Evolutionary conservation across 108 stramenopile genomes (phyloP).

Genomic region (Nannochloropsis salina): DNA sequence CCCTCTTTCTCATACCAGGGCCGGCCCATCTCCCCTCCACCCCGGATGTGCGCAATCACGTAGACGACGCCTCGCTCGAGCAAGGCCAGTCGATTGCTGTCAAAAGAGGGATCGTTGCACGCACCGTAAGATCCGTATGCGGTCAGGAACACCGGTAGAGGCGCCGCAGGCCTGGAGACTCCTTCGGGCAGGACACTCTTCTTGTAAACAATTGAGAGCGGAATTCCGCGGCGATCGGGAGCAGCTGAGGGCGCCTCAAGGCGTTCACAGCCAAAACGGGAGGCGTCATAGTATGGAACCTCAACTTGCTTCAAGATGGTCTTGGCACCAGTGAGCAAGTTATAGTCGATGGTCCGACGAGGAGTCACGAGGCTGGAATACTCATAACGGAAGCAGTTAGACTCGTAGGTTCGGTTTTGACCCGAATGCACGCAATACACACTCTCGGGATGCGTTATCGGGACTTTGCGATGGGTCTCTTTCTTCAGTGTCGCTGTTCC

Average conservation of each 20-base stretch:
- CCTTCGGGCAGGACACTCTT: slow-evolving; percentile 35
- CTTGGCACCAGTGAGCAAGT: slow-evolving; percentile 42
- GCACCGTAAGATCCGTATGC: slow-evolving; percentile 88
- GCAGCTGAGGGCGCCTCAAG: slow-evolving; percentile 54
- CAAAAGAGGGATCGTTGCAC: slow-evolving; percentile 77
- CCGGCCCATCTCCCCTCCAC: slow-evolving; percentile 92
- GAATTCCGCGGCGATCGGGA: slow-evolving; percentile 73
- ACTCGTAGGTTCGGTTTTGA: slow-evolving; percentile 64
- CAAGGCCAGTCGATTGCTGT: slow-evolving; percentile 64
- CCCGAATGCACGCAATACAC: slow-evolving; percentile 66
- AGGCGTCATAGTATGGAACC: slow-evolving; percentile 75
- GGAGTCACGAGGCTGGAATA: slow-evolving; percentile 71
- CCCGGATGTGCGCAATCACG: slow-evolving; percentile 84
- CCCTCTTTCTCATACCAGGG: slow-evolving; percentile 89
- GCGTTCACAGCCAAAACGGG: slow-evolving; percentile 67
- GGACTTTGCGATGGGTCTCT: neutral
- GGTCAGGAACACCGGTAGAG: slow-evolving; percentile 68
- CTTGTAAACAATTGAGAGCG: slow-evolving; percentile 71
- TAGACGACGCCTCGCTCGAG: slow-evolving; percentile 77
- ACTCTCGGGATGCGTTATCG: slow-evolving; percentile 54
- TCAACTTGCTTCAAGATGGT: slow-evolving; percentile 63
- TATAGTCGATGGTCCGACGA: slow-evolving; percentile 53
- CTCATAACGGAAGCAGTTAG: slow-evolving; percentile 62
- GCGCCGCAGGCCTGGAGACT: neutral
- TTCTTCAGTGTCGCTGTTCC: neutral